phyloP scores from a whole-genome alignment of 305 asterid genomes.

The Fraxinus baroniana region DNA sequence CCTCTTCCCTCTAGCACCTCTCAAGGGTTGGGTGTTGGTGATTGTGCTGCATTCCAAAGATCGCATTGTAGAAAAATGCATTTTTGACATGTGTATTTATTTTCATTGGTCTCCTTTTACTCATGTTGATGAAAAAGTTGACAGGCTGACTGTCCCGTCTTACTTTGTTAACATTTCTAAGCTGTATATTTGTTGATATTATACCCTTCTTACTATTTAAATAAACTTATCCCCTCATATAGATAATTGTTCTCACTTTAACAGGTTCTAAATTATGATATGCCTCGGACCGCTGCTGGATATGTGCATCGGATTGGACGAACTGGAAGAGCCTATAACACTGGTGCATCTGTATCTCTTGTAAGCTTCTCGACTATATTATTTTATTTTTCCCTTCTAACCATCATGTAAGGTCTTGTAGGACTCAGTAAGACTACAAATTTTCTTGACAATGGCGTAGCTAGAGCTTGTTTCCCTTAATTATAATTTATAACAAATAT shows the following conservation, averaged over 20 bases:
- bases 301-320: conserved; percentile 98
- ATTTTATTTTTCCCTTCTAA: not conserved
- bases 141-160: not conserved
- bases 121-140: not conserved
- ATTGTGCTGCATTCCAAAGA: not conserved
- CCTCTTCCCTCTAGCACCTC: not conserved
- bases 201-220: not conserved
- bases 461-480: not conserved
- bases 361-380: conserved; percentile 44
- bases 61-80: not conserved
- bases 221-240: not conserved
- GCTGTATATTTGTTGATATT: not conserved
- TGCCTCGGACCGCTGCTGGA: conserved; percentile 80
- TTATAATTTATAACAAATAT: not conserved
- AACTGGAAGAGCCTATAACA: conserved; percentile 87
- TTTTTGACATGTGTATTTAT: not conserved
- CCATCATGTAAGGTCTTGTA: not conserved
- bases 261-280: conserved; percentile 84
- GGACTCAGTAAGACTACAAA: not conserved
- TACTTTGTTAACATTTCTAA: not conserved
- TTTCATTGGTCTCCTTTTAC: not conserved
- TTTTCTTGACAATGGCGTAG: not conserved
- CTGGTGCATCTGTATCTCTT: conserved; percentile 92
- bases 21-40: not conserved
- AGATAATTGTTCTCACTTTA: conserved; percentile 11